Evolutionary conservation across 345 rosid species (phyloP).

Genomic region (Laguncularia racemosa): DNA sequence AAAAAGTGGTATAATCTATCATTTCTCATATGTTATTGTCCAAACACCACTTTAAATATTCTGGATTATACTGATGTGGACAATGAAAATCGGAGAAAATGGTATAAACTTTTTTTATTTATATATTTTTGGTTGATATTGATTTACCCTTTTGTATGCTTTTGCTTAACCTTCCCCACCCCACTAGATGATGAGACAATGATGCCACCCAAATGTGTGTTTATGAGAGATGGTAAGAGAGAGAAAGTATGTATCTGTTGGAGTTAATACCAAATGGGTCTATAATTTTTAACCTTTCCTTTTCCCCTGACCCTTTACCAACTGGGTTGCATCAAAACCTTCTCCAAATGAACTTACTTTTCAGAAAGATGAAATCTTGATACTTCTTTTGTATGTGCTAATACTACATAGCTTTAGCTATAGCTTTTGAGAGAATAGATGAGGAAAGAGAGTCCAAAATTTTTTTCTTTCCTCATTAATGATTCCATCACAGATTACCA

Average conservation of each 20-base stretch:
- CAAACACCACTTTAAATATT: too few relatives aligned
- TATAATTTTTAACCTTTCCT: too few relatives aligned
- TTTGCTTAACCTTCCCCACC: constrained; percentile 32
- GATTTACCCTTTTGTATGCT: constrained; percentile 22
- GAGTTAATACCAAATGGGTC: too few relatives aligned
- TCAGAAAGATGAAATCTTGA: constrained; percentile 29
- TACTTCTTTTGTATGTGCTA: constrained; percentile 16
- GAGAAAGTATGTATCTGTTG: constrained; percentile 1
- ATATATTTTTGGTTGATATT: constrained; percentile 1
- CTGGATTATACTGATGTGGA: too few relatives aligned
- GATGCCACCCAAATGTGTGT: constrained; percentile 39
- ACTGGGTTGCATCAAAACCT: constrained; percentile 38
- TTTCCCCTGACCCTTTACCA: constrained; percentile 17
- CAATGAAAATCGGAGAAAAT: not conserved
- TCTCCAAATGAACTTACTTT: constrained; percentile 5
- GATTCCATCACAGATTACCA: constrained; percentile 38
- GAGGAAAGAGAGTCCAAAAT: constrained; percentile 21
- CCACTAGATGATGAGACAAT: constrained; percentile 80
- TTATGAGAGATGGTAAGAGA: constrained; percentile 18
- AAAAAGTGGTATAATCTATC: not conserved
- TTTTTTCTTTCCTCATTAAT: constrained; percentile 36
- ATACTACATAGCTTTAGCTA: constrained; percentile 20
- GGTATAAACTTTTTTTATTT: constrained; percentile 10
- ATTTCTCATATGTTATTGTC: not conserved
- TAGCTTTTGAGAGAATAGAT: constrained; percentile 6